Percentiles rank a stretch among this genome's conserved stretches.
These are phyloP conservation scores for Penicillium taxi DNA, from an alignment of 495 filamentous ascomycete genomes.

Conservation along the genomic window DNA sequence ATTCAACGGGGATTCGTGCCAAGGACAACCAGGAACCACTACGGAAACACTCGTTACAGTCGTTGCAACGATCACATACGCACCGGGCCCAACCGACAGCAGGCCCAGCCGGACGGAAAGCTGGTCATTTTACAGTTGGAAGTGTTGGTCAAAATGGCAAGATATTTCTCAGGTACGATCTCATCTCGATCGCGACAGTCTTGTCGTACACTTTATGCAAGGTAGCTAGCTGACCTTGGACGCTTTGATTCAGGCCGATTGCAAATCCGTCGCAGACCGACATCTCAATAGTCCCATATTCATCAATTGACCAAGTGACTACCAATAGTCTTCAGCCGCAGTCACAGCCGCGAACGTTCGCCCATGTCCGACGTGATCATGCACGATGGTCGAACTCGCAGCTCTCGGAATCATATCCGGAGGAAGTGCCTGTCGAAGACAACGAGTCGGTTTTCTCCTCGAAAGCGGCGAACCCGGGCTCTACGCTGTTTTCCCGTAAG, in stretches of 20 bases:
- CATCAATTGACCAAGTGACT: slow-evolving; percentile 26
- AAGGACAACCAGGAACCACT: slow-evolving; percentile 44
- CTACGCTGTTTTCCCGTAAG: slow-evolving; percentile 22
- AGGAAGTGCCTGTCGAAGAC: slow-evolving; percentile 22
- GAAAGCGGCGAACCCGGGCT: slow-evolving; percentile 21
- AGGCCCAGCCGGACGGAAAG: slow-evolving; percentile 39
- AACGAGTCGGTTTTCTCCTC: slow-evolving; percentile 21
- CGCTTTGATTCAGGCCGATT: slow-evolving; percentile 38
- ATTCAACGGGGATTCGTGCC: slow-evolving; percentile 27
- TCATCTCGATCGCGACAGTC: slow-evolving; percentile 13
- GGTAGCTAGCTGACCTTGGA: slow-evolving; percentile 20
- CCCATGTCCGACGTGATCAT: slow-evolving; percentile 21
- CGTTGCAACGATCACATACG: slow-evolving; percentile 31
- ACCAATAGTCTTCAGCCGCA: slow-evolving; percentile 28
- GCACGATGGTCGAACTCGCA: slow-evolving; percentile 42
- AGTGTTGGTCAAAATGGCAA: slow-evolving; percentile 91
- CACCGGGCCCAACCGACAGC: slow-evolving; percentile 25
- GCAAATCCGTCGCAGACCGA: slow-evolving; percentile 34
- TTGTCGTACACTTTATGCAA: slow-evolving; percentile 12
- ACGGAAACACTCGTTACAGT: slow-evolving; percentile 29
- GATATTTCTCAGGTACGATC: slow-evolving; percentile 83
- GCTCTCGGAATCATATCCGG: slow-evolving; percentile 39
- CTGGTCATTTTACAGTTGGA: slow-evolving; percentile 82
- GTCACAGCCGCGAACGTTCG: no score
- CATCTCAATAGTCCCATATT: slow-evolving; percentile 23